phyloP scores from a whole-genome alignment of 2,329 filamentous ascomycete species.

The Talaromyces albobiverticillius region DNA sequence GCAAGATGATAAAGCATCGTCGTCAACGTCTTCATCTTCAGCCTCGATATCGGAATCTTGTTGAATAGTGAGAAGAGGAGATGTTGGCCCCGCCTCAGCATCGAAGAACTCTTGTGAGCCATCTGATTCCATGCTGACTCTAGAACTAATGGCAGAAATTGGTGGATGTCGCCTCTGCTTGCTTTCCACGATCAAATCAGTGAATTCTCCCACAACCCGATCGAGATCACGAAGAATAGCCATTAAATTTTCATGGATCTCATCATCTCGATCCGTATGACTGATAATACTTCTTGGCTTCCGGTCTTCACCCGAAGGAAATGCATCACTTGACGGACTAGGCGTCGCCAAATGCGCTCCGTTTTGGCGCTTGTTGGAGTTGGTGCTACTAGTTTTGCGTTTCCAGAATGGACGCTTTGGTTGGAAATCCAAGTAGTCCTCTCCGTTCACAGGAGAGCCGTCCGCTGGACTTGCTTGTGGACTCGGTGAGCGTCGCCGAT shows the following conservation, averaged over 20 bases:
- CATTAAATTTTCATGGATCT: conserved; percentile 77
- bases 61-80: conserved; percentile 72
- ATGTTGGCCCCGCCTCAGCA: conserved; percentile 63
- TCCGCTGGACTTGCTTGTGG: conserved; percentile 30
- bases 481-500: conserved; percentile 32
- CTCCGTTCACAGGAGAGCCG: conserved; percentile 24
- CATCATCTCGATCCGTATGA: conserved; percentile 55
- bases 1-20: conserved; percentile 61
- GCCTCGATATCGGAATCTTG: conserved; percentile 68
- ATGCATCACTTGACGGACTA: conserved; percentile 32
- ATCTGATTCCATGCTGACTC: conserved; percentile 75
- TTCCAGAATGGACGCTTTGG: conserved; percentile 87
- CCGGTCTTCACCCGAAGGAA: conserved; percentile 21
- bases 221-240: conserved; percentile 83
- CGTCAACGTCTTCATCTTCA: conserved; percentile 53
- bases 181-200: conserved; percentile 70
- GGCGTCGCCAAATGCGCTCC: conserved; percentile 54
- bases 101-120: conserved; percentile 93
- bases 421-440: conserved; percentile 33
- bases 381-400: conserved; percentile 66
- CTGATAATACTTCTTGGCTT: conserved; percentile 32
- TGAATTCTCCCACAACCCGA: conserved; percentile 77
- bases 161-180: conserved; percentile 68
- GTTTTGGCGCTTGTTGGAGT: conserved; percentile 43
- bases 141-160: conserved; percentile 53